Conservation (phyloP, 306 rosid genomes). For the Arachis hypogaea region DNA sequence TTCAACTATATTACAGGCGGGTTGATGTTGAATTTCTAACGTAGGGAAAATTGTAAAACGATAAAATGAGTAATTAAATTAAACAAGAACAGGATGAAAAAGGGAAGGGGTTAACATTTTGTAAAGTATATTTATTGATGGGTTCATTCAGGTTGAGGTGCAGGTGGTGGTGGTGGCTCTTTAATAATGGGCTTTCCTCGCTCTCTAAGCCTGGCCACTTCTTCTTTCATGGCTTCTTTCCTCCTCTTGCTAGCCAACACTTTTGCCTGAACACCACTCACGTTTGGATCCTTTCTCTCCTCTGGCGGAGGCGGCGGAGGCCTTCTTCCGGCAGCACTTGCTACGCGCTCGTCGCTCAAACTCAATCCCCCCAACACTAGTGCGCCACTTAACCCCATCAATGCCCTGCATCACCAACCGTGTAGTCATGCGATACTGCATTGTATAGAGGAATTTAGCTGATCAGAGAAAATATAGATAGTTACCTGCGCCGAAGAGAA, state of each 20-base stretch:
- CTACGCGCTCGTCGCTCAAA: conserved; percentile 46
- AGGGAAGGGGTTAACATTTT: conserved; percentile 12
- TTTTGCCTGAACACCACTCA: conserved; percentile 81
- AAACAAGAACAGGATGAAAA: conserved; percentile 17
- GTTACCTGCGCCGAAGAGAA: conserved; percentile 54
- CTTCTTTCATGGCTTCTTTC: conserved; percentile 86
- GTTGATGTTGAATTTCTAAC: too few species aligned
- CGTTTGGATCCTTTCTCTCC: conserved; percentile 81
- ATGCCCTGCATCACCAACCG: conserved; percentile 46
- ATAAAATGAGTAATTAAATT: not conserved
- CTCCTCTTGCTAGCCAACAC: conserved; percentile 88
- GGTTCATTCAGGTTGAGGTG: conserved; percentile 23
- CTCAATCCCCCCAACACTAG: conserved; percentile 45
- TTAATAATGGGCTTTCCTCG: conserved; percentile 53
- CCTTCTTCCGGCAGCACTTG: conserved; percentile 75
- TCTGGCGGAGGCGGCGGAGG: conserved; percentile 67
- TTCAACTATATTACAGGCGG: too few species aligned
- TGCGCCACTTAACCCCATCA: conserved; percentile 58
- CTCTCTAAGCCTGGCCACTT: conserved; percentile 60
- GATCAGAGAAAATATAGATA: not conserved
- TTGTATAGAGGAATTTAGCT: too few species aligned
- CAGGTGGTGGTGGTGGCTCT: not conserved
- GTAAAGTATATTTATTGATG: conserved; percentile 7
- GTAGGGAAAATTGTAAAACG: too few species aligned
- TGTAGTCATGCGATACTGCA: not conserved